A percentile compares a stretch with the other conserved stretches of the same genome.
These are phyloP conservation scores for Verticillium albo-atrum DNA, from an alignment of 2,329 filamentous ascomycete genomes.

Conservation along the genomic window DNA sequence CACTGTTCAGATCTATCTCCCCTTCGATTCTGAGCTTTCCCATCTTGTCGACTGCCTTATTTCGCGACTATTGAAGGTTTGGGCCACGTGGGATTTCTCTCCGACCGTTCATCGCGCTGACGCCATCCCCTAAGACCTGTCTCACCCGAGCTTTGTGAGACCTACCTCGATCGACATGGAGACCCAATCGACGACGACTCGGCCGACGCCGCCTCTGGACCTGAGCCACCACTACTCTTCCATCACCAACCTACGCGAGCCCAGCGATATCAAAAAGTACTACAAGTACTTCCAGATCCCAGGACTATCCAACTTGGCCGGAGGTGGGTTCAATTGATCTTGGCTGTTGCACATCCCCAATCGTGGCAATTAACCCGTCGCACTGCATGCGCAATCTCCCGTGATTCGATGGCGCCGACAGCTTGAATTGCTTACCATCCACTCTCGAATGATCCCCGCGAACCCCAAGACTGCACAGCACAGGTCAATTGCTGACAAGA, in stretches of 20 bases:
- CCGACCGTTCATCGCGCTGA: neutral
- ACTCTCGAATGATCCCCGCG: neutral
- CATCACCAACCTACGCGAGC: conserved; percentile 58
- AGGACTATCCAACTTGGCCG: conserved; percentile 57
- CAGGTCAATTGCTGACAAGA: neutral
- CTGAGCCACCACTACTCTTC: conserved; percentile 75
- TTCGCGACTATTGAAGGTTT: neutral
- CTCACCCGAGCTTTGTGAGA: neutral
- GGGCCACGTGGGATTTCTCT: neutral
- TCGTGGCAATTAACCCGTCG: neutral
- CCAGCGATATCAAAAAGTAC: conserved; percentile 71
- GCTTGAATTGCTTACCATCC: neutral
- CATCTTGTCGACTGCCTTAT: neutral
- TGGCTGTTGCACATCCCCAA: neutral
- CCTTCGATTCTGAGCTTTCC: neutral
- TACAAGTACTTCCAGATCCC: conserved; percentile 78
- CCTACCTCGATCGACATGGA: neutral
- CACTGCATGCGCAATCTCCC: neutral
- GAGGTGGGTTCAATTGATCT: conserved; percentile 41
- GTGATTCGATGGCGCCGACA: neutral
- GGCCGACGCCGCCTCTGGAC: conserved; percentile 47
- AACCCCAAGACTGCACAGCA: neutral
- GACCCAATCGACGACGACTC: neutral
- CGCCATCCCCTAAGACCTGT: neutral
- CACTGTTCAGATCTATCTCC: neutral